Evolutionary conservation across 2,329 filamentous ascomycete genomes (phyloP).

Genomic region (Curvularia eragrostidis): DNA sequence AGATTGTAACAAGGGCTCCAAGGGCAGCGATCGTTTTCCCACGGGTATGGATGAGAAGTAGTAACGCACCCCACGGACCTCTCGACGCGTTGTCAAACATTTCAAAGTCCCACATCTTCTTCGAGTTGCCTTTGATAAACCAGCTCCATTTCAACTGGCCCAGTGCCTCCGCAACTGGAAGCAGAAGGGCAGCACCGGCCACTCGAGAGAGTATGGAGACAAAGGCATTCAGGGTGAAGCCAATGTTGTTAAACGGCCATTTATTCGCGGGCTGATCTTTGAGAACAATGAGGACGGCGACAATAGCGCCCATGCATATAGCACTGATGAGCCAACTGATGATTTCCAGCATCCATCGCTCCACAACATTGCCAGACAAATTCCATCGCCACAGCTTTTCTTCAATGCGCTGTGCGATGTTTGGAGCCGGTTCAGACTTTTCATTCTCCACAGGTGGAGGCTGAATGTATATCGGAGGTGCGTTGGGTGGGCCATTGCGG

Average conservation of each 20-base stretch:
- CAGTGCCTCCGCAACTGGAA: slow-evolving; percentile 40
- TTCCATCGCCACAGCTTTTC: slow-evolving; percentile 27
- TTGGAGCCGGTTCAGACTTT: slow-evolving; percentile 3
- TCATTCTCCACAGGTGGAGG: slow-evolving; percentile 7
- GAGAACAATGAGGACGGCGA: slow-evolving; percentile 21
- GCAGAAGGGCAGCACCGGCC: slow-evolving; percentile 35
- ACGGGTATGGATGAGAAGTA: slow-evolving; percentile 28
- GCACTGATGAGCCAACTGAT: slow-evolving; percentile 39
- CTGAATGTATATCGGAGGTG: slow-evolving; percentile 18
- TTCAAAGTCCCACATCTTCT: slow-evolving; percentile 46
- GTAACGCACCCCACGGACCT: slow-evolving; percentile 35
- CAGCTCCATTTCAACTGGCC: slow-evolving; percentile 49
- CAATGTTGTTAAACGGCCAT: slow-evolving; percentile 20
- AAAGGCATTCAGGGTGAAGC: slow-evolving; percentile 37
- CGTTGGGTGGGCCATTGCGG: neutral
- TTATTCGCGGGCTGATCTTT: slow-evolving; percentile 10
- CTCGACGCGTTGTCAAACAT: slow-evolving; percentile 44
- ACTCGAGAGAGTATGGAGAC: slow-evolving; percentile 40
- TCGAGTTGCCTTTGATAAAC: slow-evolving; percentile 34
- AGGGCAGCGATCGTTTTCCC: slow-evolving; percentile 30
- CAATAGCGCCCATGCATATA: slow-evolving; percentile 30
- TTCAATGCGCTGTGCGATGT: slow-evolving; percentile 38
- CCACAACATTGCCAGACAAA: slow-evolving; percentile 22
- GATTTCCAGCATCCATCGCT: slow-evolving; percentile 37
- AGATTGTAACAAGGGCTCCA: slow-evolving; percentile 33